Evolutionary conservation across 371 early-diverging fungal species (phyloP).

Genomic region (Mortierella sp.): DNA sequence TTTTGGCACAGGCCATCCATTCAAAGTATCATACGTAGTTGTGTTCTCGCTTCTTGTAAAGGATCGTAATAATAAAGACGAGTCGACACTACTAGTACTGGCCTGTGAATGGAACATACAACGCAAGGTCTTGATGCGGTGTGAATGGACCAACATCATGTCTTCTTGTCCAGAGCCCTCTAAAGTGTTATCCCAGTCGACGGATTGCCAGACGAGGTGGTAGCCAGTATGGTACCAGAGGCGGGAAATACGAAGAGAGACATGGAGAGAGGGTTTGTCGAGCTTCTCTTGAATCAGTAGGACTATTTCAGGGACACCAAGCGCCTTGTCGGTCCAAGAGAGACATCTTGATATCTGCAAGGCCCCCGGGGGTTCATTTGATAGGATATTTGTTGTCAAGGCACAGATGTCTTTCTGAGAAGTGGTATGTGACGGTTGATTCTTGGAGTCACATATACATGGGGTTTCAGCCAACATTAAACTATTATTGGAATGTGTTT

Average conservation of each 20-base stretch:
- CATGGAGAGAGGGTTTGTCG: constrained; percentile 12
- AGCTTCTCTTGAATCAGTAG: constrained; percentile 7
- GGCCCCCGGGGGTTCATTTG: neutral
- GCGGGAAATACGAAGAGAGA: constrained; percentile 26
- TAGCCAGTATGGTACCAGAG: constrained; percentile 29
- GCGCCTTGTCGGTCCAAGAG: neutral
- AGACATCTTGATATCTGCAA: neutral
- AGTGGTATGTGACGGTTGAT: neutral
- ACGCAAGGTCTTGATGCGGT: constrained; percentile 29
- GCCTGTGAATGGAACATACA: constrained; percentile 44
- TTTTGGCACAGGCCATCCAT: constrained; percentile 4
- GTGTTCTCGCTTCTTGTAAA: neutral
- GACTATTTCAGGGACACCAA: neutral
- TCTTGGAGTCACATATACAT: neutral
- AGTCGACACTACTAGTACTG: constrained; percentile 21
- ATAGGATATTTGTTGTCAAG: neutral
- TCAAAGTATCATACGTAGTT: neutral
- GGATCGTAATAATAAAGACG: constrained; percentile 16
- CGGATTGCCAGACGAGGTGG: constrained; percentile 26
- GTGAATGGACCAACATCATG: constrained; percentile 8
- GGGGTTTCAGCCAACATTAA: neutral
- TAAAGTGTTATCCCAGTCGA: constrained; percentile 39
- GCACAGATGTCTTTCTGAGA: neutral
- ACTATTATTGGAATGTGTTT: neutral
- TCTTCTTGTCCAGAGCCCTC: constrained; percentile 2